Evolutionary conservation across 2,329 filamentous ascomycete species (phyloP).

Genomic region (Fusarium veterinarium): DNA sequence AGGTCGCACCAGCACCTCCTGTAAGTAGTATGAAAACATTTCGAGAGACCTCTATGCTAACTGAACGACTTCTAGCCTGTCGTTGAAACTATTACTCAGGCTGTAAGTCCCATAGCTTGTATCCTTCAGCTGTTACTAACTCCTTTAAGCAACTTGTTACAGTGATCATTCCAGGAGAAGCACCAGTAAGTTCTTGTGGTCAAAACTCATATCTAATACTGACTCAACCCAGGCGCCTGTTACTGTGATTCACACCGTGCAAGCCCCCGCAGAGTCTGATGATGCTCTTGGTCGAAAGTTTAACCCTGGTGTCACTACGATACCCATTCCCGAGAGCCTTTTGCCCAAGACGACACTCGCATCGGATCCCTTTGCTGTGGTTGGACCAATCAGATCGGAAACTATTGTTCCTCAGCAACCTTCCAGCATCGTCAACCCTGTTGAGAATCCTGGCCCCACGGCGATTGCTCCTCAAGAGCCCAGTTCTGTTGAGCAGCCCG

Average conservation of each 20-base stretch:
- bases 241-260: conserved; percentile 37
- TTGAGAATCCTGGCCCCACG: neutral
- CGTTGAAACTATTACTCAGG: conserved; percentile 19
- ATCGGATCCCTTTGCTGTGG: conserved; percentile 30
- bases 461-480: neutral
- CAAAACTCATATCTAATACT: neutral
- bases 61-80: conserved; percentile 18
- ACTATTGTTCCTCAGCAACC: conserved; percentile 3
- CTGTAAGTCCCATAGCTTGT: neutral
- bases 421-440: neutral
- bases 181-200: conserved; percentile 23
- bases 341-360: conserved; percentile 47
- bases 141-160: conserved; percentile 19
- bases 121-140: neutral
- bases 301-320: conserved; percentile 45
- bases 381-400: neutral
- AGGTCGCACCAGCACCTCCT: conserved; percentile 24
- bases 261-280: conserved; percentile 18
- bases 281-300: conserved; percentile 2
- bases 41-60: neutral
- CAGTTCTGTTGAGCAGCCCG: neutral
- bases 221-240: conserved; percentile 21
- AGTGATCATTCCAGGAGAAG: conserved; percentile 30
- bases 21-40: conserved; percentile 10
- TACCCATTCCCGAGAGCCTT: conserved; percentile 43